These are phyloP conservation scores for Cronartium quercuum DNA, from an alignment of 1,284 basidiomycete species.

Conservation along the genomic window DNA sequence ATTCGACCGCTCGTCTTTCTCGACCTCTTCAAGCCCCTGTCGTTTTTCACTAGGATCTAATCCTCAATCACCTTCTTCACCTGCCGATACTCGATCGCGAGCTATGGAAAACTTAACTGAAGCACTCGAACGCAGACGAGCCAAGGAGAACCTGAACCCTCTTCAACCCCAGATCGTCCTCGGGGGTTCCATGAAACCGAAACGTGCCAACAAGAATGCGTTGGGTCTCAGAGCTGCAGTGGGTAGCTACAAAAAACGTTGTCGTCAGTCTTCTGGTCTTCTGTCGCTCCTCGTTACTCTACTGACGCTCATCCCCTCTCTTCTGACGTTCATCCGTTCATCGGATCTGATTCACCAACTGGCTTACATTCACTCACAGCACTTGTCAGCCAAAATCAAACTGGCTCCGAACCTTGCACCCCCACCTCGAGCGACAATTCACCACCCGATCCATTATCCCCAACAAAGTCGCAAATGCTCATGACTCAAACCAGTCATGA, in stretches of 20 bases:
- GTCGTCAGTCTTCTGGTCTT: not conserved
- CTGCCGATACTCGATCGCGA: not conserved
- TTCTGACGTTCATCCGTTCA: not conserved
- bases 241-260: conserved; percentile 1
- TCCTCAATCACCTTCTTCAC: not conserved
- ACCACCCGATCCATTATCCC: not conserved
- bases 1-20: not conserved
- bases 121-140: not conserved
- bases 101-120: not conserved
- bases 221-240: conserved; percentile 4
- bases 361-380: no score
- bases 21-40: not conserved
- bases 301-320: not conserved
- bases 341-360: no score
- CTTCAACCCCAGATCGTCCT: not conserved
- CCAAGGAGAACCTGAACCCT: not conserved
- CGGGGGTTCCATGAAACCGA: not conserved
- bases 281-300: not conserved
- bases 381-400: no score
- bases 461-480: not conserved
- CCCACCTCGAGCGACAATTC: no score
- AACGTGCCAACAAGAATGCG: not conserved
- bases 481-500: not conserved
- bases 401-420: no score
- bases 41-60: not conserved